Conservation (phyloP, 805 yeast species). For the Yarrowia yakushimensis region DNA sequence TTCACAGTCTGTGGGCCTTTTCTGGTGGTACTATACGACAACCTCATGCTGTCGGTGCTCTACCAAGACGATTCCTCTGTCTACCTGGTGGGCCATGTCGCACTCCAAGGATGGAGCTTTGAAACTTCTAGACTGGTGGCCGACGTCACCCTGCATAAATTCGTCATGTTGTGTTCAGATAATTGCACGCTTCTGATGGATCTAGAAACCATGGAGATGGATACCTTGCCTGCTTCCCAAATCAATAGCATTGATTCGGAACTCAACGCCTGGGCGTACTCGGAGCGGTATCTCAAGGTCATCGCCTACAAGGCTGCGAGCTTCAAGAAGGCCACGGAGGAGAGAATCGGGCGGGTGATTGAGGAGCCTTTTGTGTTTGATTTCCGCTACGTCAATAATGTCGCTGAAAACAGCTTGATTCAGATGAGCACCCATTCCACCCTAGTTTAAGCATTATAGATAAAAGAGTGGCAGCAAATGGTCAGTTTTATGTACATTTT, state of each 20-base stretch:
- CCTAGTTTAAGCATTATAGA: not conserved
- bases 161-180: constrained; percentile 22
- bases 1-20: constrained; percentile 13
- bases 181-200: constrained; percentile 13
- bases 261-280: constrained; percentile 21
- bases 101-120: constrained; percentile 5
- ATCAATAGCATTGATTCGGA: constrained; percentile 18
- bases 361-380: constrained; percentile 21
- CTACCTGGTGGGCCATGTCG: constrained; percentile 11
- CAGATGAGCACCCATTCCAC: constrained; percentile 19
- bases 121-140: constrained; percentile 10
- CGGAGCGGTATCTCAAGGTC: constrained; percentile 14
- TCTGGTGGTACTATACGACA: constrained; percentile 9
- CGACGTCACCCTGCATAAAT: constrained; percentile 21
- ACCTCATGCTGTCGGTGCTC: not conserved
- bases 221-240: constrained; percentile 12
- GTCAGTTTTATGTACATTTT: constrained; percentile 1
- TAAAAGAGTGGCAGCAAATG: too few relatives aligned
- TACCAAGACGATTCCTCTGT: constrained; percentile 5
- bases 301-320: constrained; percentile 8
- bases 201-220: constrained; percentile 9
- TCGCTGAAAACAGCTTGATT: not conserved
- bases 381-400: constrained; percentile 1
- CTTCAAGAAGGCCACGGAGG: constrained; percentile 14
- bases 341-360: constrained; percentile 10